phyloP scores from a whole-genome alignment of 371 early-diverging fungal genomes.

The Syncephalastrum sp. region DNA sequence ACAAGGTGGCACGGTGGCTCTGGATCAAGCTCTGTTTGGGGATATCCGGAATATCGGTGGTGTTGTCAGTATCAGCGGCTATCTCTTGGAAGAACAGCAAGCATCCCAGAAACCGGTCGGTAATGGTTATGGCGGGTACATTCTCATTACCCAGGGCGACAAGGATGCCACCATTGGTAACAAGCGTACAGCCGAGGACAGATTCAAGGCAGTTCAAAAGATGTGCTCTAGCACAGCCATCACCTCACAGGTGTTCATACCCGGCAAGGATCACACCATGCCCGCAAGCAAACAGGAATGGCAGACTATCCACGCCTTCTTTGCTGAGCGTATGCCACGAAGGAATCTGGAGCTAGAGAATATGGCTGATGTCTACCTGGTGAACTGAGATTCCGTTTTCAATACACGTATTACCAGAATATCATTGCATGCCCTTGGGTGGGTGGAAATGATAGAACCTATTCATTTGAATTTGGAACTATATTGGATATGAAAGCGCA shows the following conservation, averaged over 20 bases:
- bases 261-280: constrained; percentile 52
- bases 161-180: constrained; percentile 43
- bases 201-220: constrained; percentile 31
- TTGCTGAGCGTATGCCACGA: constrained; percentile 49
- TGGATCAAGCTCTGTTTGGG: constrained; percentile 62
- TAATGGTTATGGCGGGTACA: constrained; percentile 39
- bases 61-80: constrained; percentile 57
- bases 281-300: constrained; percentile 51
- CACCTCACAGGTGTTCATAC: constrained; percentile 36
- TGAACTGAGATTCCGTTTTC: too few relatives aligned
- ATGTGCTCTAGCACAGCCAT: constrained; percentile 35
- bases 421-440: too few relatives aligned
- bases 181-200: constrained; percentile 38
- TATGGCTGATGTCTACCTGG: constrained; percentile 56
- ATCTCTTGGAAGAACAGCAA: constrained; percentile 54
- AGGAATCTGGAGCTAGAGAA: constrained; percentile 44
- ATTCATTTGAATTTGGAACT: too few relatives aligned
- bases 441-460: too few relatives aligned
- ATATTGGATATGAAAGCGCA: too few relatives aligned
- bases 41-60: constrained; percentile 40
- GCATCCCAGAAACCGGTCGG: constrained; percentile 20
- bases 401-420: too few relatives aligned
- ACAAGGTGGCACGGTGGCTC: constrained; percentile 68
- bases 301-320: constrained; percentile 55
- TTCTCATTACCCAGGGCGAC: constrained; percentile 56